Base-by-base conservation (phyloP, 441 rosid genomes). In the Bruguiera hainesii region DNA sequence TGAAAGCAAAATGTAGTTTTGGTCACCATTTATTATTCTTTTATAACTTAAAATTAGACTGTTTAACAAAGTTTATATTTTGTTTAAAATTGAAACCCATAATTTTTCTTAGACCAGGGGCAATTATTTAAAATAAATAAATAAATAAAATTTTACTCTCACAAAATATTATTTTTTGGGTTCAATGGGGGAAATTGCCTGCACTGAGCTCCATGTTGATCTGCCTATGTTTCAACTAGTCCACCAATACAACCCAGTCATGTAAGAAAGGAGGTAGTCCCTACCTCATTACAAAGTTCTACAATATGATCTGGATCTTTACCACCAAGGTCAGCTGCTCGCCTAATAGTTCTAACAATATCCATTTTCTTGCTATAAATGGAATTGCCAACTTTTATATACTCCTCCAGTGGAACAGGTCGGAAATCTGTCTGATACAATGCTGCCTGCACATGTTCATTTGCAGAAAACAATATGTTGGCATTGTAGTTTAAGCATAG, bases 261-360 rank as follows among this genome's bases (percentile, higher is more conserved):
- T 60, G 37, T 31, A 37, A 61, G 51, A 62, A 53, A 58, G 50
- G 23, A 56, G 67, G 66, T 49, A 56, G 64, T 73, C 62, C 74
- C 76, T 70, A 89, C 98, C 98, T 95, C 98, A 74, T 90, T 86
- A 80, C 99, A 90, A 53, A 95, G 82, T 75, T 90, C 98, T 62
- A 95, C 89, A 42, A 92, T 78, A 80, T 95, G 97, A 80, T 95
- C 98, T 20, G 99, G 99, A 78, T 95, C 98, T 89, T 90, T 95
- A 76, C 97, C 96, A 77, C 91, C 83, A 69, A 84, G 83, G 46
- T 87, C 85, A 65, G 88, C 90, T 67, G 86, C 83, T 76, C 77
- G 85, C 56, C 84, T 76, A 79, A 92, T 75, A 78, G 89, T 91
- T 81, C 98, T 86, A 71, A 90, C 76, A 65, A 89, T 77, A 51